These are phyloP conservation scores for Rhinocladiella similis DNA, from an alignment of 2,329 filamentous ascomycete genomes.

Conservation along the genomic window DNA sequence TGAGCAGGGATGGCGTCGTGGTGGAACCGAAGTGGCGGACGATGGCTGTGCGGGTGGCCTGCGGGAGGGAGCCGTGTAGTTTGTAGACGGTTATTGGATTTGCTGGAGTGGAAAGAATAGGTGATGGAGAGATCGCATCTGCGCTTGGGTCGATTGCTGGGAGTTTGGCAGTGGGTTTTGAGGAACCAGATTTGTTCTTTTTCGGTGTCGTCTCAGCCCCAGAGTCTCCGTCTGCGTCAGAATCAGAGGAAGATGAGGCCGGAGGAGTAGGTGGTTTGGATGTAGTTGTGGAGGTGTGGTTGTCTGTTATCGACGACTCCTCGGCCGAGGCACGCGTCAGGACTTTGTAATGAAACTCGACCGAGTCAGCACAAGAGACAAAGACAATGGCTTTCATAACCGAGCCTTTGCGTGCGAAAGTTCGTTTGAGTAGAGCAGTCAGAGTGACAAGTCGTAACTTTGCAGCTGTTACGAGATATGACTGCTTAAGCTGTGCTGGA, in stretches of 20 bases:
- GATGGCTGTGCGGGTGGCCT: constrained; percentile 83
- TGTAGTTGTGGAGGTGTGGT: constrained; percentile 26
- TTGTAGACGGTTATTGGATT: constrained; percentile 80
- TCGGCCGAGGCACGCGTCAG: constrained; percentile 53
- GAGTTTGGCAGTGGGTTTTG: constrained; percentile 1
- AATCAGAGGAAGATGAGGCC: background rate
- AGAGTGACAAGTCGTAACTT: constrained; percentile 90
- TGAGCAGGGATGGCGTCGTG: constrained; percentile 73
- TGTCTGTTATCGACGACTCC: constrained; percentile 29
- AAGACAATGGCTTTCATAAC: constrained; percentile 98
- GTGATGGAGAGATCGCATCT: constrained; percentile 65
- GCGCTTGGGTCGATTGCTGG: constrained; percentile 1
- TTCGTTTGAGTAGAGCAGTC: constrained; percentile 77
- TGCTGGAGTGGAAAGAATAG: constrained; percentile 71
- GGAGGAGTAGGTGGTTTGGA: constrained; percentile 15
- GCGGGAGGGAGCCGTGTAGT: constrained; percentile 88
- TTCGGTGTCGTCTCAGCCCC: background rate
- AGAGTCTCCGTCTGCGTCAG: constrained; percentile 17
- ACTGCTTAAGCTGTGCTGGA: constrained; percentile 90
- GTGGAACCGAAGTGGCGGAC: constrained; percentile 75
- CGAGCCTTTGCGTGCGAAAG: constrained; percentile 83
- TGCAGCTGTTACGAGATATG: constrained; percentile 81
- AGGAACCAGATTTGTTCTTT: background rate
- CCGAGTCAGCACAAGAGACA: constrained; percentile 93
- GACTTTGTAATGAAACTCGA: constrained; percentile 93